phyloP scores from a whole-genome alignment of 345 rosid genomes.

The Clarkia xantiana region DNA sequence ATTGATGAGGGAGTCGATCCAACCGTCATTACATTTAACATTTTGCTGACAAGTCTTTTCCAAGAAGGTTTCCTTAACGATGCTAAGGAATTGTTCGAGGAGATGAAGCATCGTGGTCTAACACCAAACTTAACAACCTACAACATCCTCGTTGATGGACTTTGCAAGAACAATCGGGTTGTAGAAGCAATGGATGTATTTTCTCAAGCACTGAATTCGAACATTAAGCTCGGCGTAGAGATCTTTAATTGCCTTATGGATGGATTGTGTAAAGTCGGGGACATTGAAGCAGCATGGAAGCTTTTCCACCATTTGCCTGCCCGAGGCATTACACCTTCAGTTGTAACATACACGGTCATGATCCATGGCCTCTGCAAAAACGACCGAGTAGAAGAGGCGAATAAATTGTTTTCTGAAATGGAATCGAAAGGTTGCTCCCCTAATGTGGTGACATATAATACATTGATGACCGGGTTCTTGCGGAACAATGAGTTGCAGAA shows the following conservation, averaged over 20 bases:
- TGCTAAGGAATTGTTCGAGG: conserved; percentile 13
- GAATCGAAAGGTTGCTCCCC: conserved; percentile 18
- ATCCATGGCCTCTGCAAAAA: conserved; percentile 14
- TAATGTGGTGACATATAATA: conserved; percentile 9
- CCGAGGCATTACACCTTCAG: conserved; percentile 13
- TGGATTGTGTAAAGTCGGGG: conserved; percentile 12
- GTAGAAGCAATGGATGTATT: conserved; percentile 15
- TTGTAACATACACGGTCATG: conserved; percentile 13
- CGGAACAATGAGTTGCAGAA: conserved; percentile 4
- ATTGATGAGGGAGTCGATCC: conserved; percentile 9
- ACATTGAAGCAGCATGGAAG: conserved; percentile 12
- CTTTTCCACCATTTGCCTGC: conserved; percentile 9
- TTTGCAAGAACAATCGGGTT: conserved; percentile 19
- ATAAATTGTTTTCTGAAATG: conserved; percentile 12
- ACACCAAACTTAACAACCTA: conserved; percentile 4
- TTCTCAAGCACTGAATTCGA: background rate
- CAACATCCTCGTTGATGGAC: conserved; percentile 10
- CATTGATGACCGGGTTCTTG: conserved; percentile 10
- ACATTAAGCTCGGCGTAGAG: conserved; percentile 1
- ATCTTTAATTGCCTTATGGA: conserved; percentile 15
- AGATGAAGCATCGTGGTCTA: conserved; percentile 9
- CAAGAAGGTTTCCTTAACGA: conserved; percentile 10
- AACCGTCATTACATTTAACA: conserved; percentile 10
- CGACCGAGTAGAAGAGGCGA: conserved; percentile 9
- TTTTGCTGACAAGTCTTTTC: conserved; percentile 11